These are phyloP conservation scores for Boletus sensibilis DNA, from an alignment of 768 basidiomycete genomes.

Conservation along the genomic window DNA sequence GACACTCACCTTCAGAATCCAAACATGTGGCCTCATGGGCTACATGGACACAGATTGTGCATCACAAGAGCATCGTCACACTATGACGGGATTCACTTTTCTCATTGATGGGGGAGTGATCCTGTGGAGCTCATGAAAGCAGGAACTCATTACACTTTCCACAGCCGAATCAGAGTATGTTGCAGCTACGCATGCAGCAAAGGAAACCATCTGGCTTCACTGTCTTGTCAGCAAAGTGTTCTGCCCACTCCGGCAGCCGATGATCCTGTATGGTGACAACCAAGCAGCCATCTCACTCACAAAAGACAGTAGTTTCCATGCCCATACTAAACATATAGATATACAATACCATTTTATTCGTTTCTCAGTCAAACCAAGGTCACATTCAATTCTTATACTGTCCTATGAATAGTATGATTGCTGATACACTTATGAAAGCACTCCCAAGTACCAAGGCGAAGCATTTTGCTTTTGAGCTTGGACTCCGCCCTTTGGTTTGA, in stretches of 20 bases:
- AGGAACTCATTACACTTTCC: conserved; percentile 5
- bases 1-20: neutral
- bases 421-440: neutral
- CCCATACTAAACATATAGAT: neutral
- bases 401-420: neutral
- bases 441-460: too few species aligned
- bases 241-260: neutral
- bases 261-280: neutral
- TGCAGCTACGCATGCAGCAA: neutral
- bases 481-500: neutral
- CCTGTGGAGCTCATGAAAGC: neutral
- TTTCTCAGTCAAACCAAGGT: too few species aligned
- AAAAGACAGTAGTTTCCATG: neutral
- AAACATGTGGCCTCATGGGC: neutral
- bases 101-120: conserved; percentile 3
- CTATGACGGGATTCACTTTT: conserved; percentile 2
- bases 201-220: conserved; percentile 1
- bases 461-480: neutral
- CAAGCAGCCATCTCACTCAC: neutral
- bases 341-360: neutral
- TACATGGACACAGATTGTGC: neutral
- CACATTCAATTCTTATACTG: neutral
- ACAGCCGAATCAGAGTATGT: neutral
- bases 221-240: neutral
- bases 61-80: conserved; percentile 1